Evolutionary conservation across 2,329 filamentous ascomycete genomes (phyloP), one percentile per base, ranked within the genome.

Genomic region (Tolypocladium ophioglossoides): DNA sequence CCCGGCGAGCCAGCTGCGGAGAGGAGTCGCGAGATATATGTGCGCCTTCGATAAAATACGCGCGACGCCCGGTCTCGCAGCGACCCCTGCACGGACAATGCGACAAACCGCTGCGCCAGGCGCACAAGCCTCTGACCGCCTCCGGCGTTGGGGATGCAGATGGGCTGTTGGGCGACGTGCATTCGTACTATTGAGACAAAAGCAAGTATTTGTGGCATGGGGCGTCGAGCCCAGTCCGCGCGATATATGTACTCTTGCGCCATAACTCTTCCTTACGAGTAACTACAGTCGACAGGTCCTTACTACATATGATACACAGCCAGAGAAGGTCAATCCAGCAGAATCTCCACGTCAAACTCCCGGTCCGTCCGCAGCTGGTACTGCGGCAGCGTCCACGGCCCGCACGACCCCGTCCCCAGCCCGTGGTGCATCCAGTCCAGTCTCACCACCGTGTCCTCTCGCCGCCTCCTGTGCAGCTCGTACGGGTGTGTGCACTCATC

Each of bases 351-450:
- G 52, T 74, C 68, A 59, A 75, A 78, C 56, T 72, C 70, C 48
- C 62, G 63, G 54, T 69, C 65, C 30, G 69, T 70, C 60, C 63
- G 63, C 18, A 80, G 66, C 57, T 72, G 69, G 61, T 80, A 78
- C 64, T 74, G 53, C 4, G 71, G 70, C 66, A 79, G 56, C 22
- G 78, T 80, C 54, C 75, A 75, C 0, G 81, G 81, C 27, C 83
- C 83, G 66, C 83, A 86, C 51, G 78, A 82, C 8, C 77, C 83
- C 11, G 79, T 84, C 0, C 83, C 83, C 35, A 86, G 60, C 0
- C 83, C 83, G 63, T 85, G 82, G 66, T 86, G 82, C 58, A 70
- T 72, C 71, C 77, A 81, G 67, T 86, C 83, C 54, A 86, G 61
- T 53, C 80, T 70, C 2, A 86, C 69, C 34, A 84, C 65, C 39